A percentile compares a stretch with the other conserved stretches of the same genome.
These are phyloP conservation scores for Lunularia cruciata DNA, from an alignment of 225 moss, liverwort and hornwort species.

Conservation along the genomic window DNA sequence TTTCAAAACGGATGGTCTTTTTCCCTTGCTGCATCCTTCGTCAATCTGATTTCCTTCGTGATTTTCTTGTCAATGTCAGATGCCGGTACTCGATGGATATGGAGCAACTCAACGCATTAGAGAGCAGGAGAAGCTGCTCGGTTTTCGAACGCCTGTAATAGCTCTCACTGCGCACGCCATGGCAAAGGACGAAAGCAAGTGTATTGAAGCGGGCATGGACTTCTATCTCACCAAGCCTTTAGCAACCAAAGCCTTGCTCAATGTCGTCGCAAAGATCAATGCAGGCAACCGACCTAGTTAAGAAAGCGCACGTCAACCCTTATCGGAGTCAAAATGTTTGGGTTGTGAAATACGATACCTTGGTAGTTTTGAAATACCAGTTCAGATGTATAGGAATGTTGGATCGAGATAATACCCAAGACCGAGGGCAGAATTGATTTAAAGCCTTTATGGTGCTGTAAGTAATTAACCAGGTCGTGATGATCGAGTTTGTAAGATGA, in stretches of 20 bases:
- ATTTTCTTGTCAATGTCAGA: slow-evolving; percentile 27
- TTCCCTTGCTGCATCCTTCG: background rate
- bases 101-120: slow-evolving; percentile 54
- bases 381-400: slow-evolving; percentile 38
- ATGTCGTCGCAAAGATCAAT: slow-evolving; percentile 49
- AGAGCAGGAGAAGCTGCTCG: slow-evolving; percentile 50
- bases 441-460: slow-evolving; percentile 18
- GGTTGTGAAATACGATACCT: slow-evolving; percentile 20
- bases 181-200: slow-evolving; percentile 58
- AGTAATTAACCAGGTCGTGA: slow-evolving; percentile 16
- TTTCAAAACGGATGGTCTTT: background rate
- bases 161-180: slow-evolving; percentile 63
- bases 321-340: slow-evolving; percentile 22
- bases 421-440: slow-evolving; percentile 7
- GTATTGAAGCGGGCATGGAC: slow-evolving; percentile 64
- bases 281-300: slow-evolving; percentile 26
- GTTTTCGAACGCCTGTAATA: slow-evolving; percentile 55
- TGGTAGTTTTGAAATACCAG: slow-evolving; percentile 33
- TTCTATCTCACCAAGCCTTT: slow-evolving; percentile 61
- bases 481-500: slow-evolving; percentile 13
- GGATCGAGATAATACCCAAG: slow-evolving; percentile 18
- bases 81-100: slow-evolving; percentile 59
- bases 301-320: slow-evolving; percentile 1
- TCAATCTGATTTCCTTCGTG: background rate
- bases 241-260: slow-evolving; percentile 49